phyloP scores from a whole-genome alignment of 2,329 filamentous ascomycete species.

The Aspergillus sp. region DNA sequence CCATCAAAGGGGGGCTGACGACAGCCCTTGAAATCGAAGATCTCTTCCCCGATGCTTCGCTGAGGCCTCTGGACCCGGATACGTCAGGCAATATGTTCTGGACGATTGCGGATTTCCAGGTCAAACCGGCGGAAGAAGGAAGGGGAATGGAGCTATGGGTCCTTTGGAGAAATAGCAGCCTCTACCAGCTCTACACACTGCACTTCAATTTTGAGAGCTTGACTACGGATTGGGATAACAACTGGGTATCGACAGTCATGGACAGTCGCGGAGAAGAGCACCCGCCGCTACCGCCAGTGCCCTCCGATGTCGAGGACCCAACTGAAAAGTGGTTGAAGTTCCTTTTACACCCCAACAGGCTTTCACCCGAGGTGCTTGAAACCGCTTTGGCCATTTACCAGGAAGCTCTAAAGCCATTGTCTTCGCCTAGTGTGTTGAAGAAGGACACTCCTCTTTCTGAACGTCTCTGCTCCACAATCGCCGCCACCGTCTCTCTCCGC shows the following conservation, averaged over 20 bases:
- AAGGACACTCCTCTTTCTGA: constrained; percentile 65
- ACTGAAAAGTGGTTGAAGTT: constrained; percentile 84
- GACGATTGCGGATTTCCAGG: constrained; percentile 74
- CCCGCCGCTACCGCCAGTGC: constrained; percentile 57
- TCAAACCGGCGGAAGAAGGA: constrained; percentile 56
- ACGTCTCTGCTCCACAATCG: constrained; percentile 70
- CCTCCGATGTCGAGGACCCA: constrained; percentile 66
- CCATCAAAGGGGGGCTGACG: constrained; percentile 63
- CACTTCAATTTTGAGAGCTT: constrained; percentile 69
- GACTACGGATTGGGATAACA: constrained; percentile 60
- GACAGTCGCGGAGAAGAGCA: constrained; percentile 56
- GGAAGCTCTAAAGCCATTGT: constrained; percentile 53
- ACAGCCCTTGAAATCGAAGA: constrained; percentile 64
- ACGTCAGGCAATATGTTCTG: constrained; percentile 71
- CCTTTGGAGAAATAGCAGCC: constrained; percentile 81
- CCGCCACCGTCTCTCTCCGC: constrained; percentile 65
- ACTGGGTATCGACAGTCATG: constrained; percentile 69
- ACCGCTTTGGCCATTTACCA: constrained; percentile 81
- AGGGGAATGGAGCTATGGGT: constrained; percentile 67
- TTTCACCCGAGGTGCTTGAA: constrained; percentile 75
- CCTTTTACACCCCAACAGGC: constrained; percentile 79
- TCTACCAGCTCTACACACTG: constrained; percentile 71
- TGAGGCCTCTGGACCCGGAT: constrained; percentile 65
- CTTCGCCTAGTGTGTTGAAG: constrained; percentile 42
- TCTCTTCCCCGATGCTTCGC: constrained; percentile 61